phyloP scores from a whole-genome alignment of 2,329 filamentous ascomycete species.

The Podosphaera fusca region DNA sequence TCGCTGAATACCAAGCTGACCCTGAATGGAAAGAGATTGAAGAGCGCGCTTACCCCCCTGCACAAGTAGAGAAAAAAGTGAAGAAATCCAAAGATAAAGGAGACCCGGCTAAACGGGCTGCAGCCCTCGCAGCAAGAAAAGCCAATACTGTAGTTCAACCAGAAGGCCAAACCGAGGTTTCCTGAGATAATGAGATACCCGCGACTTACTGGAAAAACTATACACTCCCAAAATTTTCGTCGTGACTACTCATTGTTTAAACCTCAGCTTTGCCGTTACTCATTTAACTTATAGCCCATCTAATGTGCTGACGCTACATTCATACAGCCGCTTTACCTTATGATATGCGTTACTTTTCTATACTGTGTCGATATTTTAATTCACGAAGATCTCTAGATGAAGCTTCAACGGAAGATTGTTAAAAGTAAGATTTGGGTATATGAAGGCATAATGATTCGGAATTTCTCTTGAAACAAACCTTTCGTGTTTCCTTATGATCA shows the following conservation, averaged over 20 bases:
- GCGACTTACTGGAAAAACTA: background rate
- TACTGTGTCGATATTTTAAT: no score
- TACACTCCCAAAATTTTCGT: background rate
- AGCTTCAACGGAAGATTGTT: no score
- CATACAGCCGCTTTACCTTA: no score
- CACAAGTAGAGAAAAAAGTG: conserved; percentile 30
- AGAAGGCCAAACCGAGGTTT: conserved; percentile 12
- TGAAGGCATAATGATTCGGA: no score
- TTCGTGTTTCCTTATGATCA: no score
- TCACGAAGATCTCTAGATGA: no score
- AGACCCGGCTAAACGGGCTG: conserved; percentile 14
- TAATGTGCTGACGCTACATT: background rate
- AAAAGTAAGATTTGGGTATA: no score
- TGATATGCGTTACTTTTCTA: no score
- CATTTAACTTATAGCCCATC: background rate
- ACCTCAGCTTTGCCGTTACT: background rate
- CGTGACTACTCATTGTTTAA: background rate
- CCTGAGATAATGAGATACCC: background rate
- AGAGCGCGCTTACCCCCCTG: conserved; percentile 63
- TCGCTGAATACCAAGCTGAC: conserved; percentile 43
- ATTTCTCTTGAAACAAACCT: no score
- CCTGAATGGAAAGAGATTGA: conserved; percentile 62
- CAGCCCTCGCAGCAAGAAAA: conserved; percentile 11
- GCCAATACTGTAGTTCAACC: conserved; percentile 8
- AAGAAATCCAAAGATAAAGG: conserved; percentile 34